Base-by-base conservation (phyloP, 495 filamentous ascomycete species). In the Penicillium arizonense region DNA sequence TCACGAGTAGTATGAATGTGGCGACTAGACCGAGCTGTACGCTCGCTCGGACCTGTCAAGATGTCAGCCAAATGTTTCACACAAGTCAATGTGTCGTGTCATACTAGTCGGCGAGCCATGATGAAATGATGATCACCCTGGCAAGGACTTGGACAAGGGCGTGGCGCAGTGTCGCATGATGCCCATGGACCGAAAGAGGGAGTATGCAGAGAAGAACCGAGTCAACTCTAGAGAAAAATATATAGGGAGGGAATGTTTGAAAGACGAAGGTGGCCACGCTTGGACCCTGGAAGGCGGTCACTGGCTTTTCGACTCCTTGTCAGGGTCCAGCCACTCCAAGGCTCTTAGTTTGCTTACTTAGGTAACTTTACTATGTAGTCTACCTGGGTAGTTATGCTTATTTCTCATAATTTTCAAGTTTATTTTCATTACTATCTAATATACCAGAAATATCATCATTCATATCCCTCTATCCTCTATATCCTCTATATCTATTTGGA, bases 11-110 rank as follows among this genome's bases (percentile, higher is more conserved):
- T 59, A 88, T 77, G 62, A 91, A 73, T 52, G 80, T 63, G 43
- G 82, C 80, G 44, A 93, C 73, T 39, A 84, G 73, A 44, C 79
- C 78, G 64, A 95, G 80, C 79, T 98, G 91, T 68, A 89, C 73
- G 62, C 87, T 82, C 56, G 91, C 90, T 55, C 94, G 90, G 63
- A 96, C 87, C 72, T 73, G 52, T 3, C 52, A n/a, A 33, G 13
- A 42, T 34, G 38, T 65, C 50, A 65, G 54, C 23, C 4, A 34
- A 40, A 28, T 24, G 7, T 16, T 10, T 47, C 37, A 40, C 30
- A 50, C 18, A 39, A 53, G 28, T 46, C 36, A 38, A 36, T 33
- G 28, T 8, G 28, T 30, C 7, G 28, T 30, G 44, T 44, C 56
- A 50, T 76, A 77, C 73, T 59, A 78, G 62, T 56, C 72, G 73